Percentiles rank a stretch among this genome's conserved stretches.
These are phyloP conservation scores for Entoloma clypeatum DNA, from an alignment of 1,284 basidiomycete genomes.

Conservation along the genomic window DNA sequence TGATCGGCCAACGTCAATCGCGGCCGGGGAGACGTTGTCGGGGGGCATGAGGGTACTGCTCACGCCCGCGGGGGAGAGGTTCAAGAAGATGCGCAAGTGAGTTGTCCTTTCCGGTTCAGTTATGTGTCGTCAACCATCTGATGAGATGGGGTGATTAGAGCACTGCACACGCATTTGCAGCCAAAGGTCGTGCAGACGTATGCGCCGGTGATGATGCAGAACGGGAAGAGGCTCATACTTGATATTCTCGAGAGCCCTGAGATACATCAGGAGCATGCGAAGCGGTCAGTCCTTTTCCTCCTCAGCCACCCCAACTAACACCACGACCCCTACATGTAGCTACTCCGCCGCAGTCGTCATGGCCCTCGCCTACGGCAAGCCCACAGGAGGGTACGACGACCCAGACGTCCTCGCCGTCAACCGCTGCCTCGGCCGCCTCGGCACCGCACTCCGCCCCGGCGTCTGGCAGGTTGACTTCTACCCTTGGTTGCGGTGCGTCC, in stretches of 20 bases:
- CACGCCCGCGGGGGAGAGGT: constrained; percentile 40
- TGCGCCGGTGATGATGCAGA: constrained; percentile 41
- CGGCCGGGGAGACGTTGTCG: constrained; percentile 46
- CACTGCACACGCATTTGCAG: constrained; percentile 52
- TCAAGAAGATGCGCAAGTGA: constrained; percentile 45
- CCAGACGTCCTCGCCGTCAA: constrained; percentile 54
- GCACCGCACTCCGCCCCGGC: constrained; percentile 50
- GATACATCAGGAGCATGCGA: constrained; percentile 49
- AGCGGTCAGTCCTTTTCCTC: constrained; percentile 32
- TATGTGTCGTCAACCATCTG: background rate
- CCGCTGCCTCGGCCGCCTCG: constrained; percentile 43
- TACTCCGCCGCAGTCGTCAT: constrained; percentile 64
- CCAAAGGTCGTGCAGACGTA: constrained; percentile 44
- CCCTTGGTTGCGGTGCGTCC: constrained; percentile 47
- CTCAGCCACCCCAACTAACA: background rate
- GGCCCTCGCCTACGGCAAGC: constrained; percentile 62
- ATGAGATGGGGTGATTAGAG: constrained; percentile 30
- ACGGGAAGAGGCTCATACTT: constrained; percentile 46
- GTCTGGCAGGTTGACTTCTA: constrained; percentile 55
- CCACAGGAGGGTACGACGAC: constrained; percentile 48
- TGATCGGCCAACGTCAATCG: constrained; percentile 46
- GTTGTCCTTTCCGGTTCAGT: constrained; percentile 10
- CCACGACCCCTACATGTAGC: constrained; percentile 30
- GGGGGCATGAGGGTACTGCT: constrained; percentile 45
- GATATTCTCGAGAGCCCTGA: constrained; percentile 50